phyloP scores from a whole-genome alignment of 139 green algal species.

The Chara braunii region DNA sequence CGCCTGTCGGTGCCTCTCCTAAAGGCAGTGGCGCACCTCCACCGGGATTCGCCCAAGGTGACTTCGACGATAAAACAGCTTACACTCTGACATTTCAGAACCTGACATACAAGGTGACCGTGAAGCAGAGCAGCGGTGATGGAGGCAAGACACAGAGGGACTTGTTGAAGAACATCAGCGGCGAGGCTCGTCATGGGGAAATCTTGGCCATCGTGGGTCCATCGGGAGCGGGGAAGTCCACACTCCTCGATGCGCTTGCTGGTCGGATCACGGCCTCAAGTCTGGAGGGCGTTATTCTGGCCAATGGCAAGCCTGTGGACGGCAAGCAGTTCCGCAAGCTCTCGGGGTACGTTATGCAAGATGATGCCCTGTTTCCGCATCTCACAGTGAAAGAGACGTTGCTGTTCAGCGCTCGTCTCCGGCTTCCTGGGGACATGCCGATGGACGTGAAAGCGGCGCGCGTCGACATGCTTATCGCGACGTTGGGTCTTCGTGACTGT shows the following conservation, averaged over 20 bases:
- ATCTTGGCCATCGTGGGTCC: constrained; percentile 44
- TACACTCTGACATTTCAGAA: constrained; percentile 24
- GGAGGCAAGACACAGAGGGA: constrained; percentile 28
- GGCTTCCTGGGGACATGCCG: constrained; percentile 30
- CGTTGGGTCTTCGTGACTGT: constrained; percentile 20
- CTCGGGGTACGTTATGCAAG: constrained; percentile 43
- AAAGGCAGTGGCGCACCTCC: too few species aligned
- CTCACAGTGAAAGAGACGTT: constrained; percentile 51
- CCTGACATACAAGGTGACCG: constrained; percentile 34
- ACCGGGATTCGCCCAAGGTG: too few species aligned
- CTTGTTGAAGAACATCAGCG: constrained; percentile 40
- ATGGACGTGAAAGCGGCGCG: constrained; percentile 17
- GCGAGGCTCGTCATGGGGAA: constrained; percentile 19
- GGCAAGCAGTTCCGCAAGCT: constrained; percentile 15
- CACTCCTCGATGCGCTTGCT: constrained; percentile 57
- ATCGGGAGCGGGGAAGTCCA: constrained; percentile 45
- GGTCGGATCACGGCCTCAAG: constrained; percentile 32
- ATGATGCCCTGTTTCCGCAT: constrained; percentile 50
- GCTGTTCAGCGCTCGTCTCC: constrained; percentile 26
- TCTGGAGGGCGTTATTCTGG: constrained; percentile 33
- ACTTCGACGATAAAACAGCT: background rate
- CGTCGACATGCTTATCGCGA: constrained; percentile 16
- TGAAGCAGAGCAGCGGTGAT: background rate
- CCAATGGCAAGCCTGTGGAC: constrained; percentile 32
- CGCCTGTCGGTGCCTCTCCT: too few species aligned